These are phyloP conservation scores for Coemansia sp. DNA, from an alignment of 192 early-diverging fungal genomes.

Conservation along the genomic window DNA sequence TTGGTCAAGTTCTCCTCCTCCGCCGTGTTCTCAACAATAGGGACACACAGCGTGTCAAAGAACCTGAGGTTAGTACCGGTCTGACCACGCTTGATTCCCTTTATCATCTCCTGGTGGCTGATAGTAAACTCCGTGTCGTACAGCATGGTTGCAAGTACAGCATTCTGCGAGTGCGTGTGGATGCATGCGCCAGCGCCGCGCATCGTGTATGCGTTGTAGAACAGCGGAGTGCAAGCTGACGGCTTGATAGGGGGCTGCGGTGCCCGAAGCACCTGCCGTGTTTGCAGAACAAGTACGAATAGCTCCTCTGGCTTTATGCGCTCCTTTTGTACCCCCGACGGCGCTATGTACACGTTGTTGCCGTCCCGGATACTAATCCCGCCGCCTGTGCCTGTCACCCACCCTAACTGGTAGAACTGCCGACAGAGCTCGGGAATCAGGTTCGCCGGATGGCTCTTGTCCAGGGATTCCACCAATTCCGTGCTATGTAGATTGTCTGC, in stretches of 20 bases:
- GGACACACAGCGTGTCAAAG: conserved; percentile 82
- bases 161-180: conserved; percentile 95
- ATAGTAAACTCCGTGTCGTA: conserved; percentile 80
- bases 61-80: conserved; percentile 67
- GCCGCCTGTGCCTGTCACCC: conserved; percentile 96
- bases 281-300: conserved; percentile 73
- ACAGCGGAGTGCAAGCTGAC: conserved; percentile 93
- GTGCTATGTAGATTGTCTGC: conserved; percentile 3
- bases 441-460: conserved; percentile 72
- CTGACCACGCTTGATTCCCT: conserved; percentile 84
- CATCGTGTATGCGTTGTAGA: conserved; percentile 89
- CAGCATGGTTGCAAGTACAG: conserved; percentile 90
- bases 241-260: conserved; percentile 72
- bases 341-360: conserved; percentile 84
- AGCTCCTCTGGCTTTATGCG: conserved; percentile 81
- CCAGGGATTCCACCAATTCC: conserved; percentile 58
- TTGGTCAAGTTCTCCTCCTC: conserved; percentile 89
- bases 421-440: conserved; percentile 92
- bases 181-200: conserved; percentile 87
- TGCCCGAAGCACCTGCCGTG: conserved; percentile 63
- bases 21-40: conserved; percentile 95
- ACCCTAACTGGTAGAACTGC: conserved; percentile 86
- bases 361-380: conserved; percentile 80
- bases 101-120: conserved; percentile 99
- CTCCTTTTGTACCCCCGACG: conserved; percentile 94